These are phyloP conservation scores for Pelargonium fulgidum DNA, from an alignment of 441 rosid species.

Conservation along the genomic window DNA sequence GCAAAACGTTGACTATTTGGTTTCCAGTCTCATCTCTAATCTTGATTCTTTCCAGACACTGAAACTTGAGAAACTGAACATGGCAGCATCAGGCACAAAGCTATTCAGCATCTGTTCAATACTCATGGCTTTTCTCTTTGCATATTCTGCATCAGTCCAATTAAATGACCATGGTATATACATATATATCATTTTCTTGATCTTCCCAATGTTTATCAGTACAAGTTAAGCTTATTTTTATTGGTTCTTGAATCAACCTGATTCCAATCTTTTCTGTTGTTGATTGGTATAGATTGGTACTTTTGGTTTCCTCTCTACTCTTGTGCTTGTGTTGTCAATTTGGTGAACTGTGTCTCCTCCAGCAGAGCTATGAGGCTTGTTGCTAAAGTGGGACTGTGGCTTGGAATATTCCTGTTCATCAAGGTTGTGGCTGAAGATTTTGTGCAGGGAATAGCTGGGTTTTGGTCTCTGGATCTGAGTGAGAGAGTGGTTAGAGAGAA, in stretches of 20 bases:
- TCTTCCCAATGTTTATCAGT: not conserved
- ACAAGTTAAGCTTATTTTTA: too few species aligned
- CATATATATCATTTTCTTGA: not conserved
- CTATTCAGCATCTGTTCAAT: slow-evolving; percentile 41
- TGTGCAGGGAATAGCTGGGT: slow-evolving; percentile 31
- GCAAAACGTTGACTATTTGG: slow-evolving; percentile 25
- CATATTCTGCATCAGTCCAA: slow-evolving; percentile 73
- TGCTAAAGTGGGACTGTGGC: slow-evolving; percentile 27
- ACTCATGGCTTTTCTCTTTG: slow-evolving; percentile 64
- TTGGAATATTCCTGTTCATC: slow-evolving; percentile 44
- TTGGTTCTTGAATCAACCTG: too few species aligned
- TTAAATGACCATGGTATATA: slow-evolving; percentile 63
- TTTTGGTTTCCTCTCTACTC: slow-evolving; percentile 78
- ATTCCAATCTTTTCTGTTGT: not conserved
- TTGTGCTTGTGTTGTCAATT: slow-evolving; percentile 48
- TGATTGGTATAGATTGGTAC: slow-evolving; percentile 56
- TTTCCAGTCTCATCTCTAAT: not conserved
- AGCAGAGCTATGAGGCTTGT: slow-evolving; percentile 23
- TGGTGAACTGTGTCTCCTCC: slow-evolving; percentile 29
- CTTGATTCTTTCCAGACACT: not conserved
- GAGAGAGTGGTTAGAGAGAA: slow-evolving; percentile 68
- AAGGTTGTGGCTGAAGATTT: slow-evolving; percentile 49
- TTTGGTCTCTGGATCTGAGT: slow-evolving; percentile 54
- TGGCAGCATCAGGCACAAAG: slow-evolving; percentile 35
- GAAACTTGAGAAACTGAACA: slow-evolving; percentile 13